A percentile compares a stretch with the other conserved stretches of the same genome.
Conservation (phyloP, 495 filamentous ascomycete species). For the Hypoxylon fuscum region DNA sequence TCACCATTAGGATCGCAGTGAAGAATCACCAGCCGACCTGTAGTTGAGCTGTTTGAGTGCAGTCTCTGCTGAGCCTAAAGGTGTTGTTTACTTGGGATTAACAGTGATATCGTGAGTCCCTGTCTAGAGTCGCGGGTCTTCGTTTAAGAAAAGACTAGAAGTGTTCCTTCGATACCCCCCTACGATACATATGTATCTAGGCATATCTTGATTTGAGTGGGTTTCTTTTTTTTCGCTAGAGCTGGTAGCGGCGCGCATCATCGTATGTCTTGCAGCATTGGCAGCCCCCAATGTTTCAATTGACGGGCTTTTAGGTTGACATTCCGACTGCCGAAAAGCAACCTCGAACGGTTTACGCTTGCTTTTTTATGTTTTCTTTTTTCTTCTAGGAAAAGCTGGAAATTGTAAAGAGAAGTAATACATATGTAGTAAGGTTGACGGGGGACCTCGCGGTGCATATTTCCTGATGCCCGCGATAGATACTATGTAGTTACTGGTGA, state of each 20-base stretch:
- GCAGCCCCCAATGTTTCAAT: constrained; percentile 40
- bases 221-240: constrained; percentile 31
- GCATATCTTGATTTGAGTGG: constrained; percentile 38
- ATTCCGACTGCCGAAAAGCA: constrained; percentile 41
- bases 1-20: constrained; percentile 16
- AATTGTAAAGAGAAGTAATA: constrained; percentile 35
- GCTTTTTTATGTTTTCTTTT: constrained; percentile 13
- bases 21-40: neutral
- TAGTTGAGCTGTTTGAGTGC: neutral
- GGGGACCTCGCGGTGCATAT: constrained; percentile 32
- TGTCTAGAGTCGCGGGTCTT: no score
- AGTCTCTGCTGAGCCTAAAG: neutral
- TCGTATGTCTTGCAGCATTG: constrained; percentile 43
- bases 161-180: constrained; percentile 10
- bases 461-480: constrained; percentile 21
- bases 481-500: neutral
- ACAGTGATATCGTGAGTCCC: no score
- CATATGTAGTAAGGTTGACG: constrained; percentile 33
- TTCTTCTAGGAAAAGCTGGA: constrained; percentile 35
- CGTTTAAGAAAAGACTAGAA: neutral
- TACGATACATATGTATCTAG: constrained; percentile 23
- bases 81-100: no score
- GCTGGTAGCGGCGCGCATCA: constrained; percentile 43
- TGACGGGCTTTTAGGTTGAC: constrained; percentile 40
- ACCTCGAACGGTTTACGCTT: constrained; percentile 30